phyloP scores from a whole-genome alignment of 352 stramenopile genomes.

The Phytophthora syringae region DNA sequence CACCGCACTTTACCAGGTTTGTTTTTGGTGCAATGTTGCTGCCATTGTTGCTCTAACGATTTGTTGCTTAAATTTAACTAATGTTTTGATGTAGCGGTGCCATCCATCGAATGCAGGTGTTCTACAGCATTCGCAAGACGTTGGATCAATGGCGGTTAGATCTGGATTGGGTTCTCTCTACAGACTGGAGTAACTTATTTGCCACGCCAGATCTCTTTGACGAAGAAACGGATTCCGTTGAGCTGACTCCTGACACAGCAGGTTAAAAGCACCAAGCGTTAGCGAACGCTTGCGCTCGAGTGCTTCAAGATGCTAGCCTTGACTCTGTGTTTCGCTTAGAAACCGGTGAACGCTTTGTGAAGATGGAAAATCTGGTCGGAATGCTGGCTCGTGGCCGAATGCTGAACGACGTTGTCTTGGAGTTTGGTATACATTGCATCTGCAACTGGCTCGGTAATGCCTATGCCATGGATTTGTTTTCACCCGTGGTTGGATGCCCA shows the following conservation, averaged over 20 bases:
- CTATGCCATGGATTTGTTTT: no score
- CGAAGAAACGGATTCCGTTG: no score
- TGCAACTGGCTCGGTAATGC: neutral
- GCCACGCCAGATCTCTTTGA: neutral
- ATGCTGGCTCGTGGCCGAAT: slow-evolving; percentile 3
- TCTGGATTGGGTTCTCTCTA: neutral
- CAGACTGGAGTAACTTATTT: neutral
- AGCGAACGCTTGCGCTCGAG: no score
- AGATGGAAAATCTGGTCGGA: slow-evolving; percentile 9
- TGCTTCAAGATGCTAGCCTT: no score
- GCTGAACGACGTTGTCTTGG: neutral
- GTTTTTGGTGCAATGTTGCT: neutral
- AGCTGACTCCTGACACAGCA: no score
- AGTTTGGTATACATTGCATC: slow-evolving; percentile 7
- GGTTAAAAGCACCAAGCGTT: no score
- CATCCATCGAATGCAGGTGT: neutral
- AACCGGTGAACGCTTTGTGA: neutral
- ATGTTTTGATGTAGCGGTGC: neutral
- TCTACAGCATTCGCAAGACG: slow-evolving; percentile 6
- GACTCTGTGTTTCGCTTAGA: neutral
- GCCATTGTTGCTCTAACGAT: neutral
- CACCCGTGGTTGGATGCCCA: no score
- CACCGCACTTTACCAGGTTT: slow-evolving; percentile 14
- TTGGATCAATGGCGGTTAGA: neutral
- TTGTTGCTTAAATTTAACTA: neutral